A percentile compares a stretch with the other conserved stretches of the same genome.
Conservation (phyloP, 176 grass and related monocot genomes). For the Carex kokanica region DNA sequence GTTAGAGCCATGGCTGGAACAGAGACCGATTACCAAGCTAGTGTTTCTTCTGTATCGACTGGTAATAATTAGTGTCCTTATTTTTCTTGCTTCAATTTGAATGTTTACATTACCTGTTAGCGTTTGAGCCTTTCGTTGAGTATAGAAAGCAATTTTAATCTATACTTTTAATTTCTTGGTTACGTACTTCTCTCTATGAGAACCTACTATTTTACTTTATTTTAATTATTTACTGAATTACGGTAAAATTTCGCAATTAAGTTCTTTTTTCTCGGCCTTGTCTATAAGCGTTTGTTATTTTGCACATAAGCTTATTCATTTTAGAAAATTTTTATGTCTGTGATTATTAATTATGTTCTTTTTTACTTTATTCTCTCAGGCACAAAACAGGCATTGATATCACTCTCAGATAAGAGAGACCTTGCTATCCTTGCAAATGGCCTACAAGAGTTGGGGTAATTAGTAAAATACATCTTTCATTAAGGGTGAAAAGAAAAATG, state of each 20-base stretch:
- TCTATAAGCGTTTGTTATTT: neutral
- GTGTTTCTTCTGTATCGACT: neutral
- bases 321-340: neutral
- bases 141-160: neutral
- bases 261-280: no score
- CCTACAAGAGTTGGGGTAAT: constrained; percentile 43
- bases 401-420: constrained; percentile 46
- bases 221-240: neutral
- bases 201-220: neutral
- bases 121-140: neutral
- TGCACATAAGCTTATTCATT: neutral
- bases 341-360: neutral
- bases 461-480: constrained; percentile 4
- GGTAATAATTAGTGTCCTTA: neutral
- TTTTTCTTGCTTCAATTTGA: neutral
- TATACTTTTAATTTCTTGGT: neutral
- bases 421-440: constrained; percentile 40
- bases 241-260: neutral
- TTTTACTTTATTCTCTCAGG: constrained; percentile 14
- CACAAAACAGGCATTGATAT: constrained; percentile 48
- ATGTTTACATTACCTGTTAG: neutral
- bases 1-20: constrained; percentile 15
- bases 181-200: neutral
- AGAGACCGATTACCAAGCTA: neutral
- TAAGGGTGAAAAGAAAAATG: neutral